Base-by-base conservation (phyloP, 306 rosid species). In the Cyclanthera cordifolia region DNA sequence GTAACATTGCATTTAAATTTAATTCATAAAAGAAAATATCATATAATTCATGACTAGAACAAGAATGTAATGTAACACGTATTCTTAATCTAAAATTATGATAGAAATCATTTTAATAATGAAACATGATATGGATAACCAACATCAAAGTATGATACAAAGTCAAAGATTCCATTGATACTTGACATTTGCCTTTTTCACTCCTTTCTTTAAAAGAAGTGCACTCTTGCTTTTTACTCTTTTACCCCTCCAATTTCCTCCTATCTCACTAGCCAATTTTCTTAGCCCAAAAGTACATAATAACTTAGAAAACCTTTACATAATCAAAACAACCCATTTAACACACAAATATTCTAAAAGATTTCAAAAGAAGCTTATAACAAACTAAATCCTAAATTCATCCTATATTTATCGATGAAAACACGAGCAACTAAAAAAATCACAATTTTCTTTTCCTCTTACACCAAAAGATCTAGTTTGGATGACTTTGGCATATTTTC, bases 241-340 rank as follows among this genome's bases (percentile, higher is more conserved):
- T 63, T 43, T 11, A 4, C 52, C 52, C n/a, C 48, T 9, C 27
- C 13, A 39, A 20, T 19, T 39, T 13, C 10, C 52, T 21, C 11
- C 69, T 63, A 39, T 6, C 11, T 6, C 47, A 20, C 69, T 63
- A 63, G 12, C 30, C 19, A 39, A 11, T 16, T 34, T 60, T 34
- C 67, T 34, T n/a, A 17, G 25, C 8, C 41, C 5, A 60, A 65
- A 23, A 6, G 0, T 43, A 65, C 20, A 23, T 25, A 4, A 59
- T 4, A n/a, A 1, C 16, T 59, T 34, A 4, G 34, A 59, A 19
- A 64, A 21, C 50, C 69, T 64, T 65, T 65, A 45, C 53, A 64
- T 59, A 59, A 43, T n/a, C 53, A 65, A 45, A 23, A 59, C 67
- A 65, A 45, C 53, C 70, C 70, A 45, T 65, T 65, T 65, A 65